These are phyloP conservation scores for Globisporangium sylvaticum DNA, from an alignment of 352 stramenopile species.

Conservation along the genomic window DNA sequence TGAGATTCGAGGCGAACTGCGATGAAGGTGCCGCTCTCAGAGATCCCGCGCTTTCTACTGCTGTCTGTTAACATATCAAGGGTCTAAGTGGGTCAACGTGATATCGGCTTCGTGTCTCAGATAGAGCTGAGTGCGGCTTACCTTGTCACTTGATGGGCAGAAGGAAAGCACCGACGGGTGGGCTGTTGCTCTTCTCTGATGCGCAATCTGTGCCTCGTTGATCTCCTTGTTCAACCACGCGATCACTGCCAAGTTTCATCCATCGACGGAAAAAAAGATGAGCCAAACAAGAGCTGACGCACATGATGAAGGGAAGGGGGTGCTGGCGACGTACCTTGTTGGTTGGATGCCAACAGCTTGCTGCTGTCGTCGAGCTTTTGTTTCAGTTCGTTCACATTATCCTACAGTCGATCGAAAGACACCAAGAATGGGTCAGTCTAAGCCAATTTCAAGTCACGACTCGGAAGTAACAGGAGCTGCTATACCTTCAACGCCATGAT, in stretches of 20 bases:
- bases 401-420: constrained; percentile 17
- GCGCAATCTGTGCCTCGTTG: constrained; percentile 81
- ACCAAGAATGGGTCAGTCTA: neutral
- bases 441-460: neutral
- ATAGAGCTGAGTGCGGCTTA: constrained; percentile 5
- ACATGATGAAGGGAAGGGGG: neutral
- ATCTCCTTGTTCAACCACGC: constrained; percentile 91
- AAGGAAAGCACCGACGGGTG: constrained; percentile 74
- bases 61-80: too few species aligned
- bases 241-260: constrained; percentile 50
- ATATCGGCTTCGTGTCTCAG: too few species aligned
- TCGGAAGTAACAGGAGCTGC: neutral
- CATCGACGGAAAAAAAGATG: neutral
- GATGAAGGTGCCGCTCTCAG: constrained; percentile 4
- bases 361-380: constrained; percentile 87
- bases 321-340: constrained; percentile 60
- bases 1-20: constrained; percentile 18
- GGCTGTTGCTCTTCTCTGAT: constrained; percentile 53
- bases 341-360: constrained; percentile 83
- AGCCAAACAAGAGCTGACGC: neutral
- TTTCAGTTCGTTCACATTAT: constrained; percentile 67
- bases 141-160: constrained; percentile 42
- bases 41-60: constrained; percentile 1
- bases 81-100: too few species aligned
- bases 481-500: constrained; percentile 53